Evolutionary conservation across 495 filamentous ascomycete species (phyloP).

Genomic region (Hypomontagnella submonticulosa): DNA sequence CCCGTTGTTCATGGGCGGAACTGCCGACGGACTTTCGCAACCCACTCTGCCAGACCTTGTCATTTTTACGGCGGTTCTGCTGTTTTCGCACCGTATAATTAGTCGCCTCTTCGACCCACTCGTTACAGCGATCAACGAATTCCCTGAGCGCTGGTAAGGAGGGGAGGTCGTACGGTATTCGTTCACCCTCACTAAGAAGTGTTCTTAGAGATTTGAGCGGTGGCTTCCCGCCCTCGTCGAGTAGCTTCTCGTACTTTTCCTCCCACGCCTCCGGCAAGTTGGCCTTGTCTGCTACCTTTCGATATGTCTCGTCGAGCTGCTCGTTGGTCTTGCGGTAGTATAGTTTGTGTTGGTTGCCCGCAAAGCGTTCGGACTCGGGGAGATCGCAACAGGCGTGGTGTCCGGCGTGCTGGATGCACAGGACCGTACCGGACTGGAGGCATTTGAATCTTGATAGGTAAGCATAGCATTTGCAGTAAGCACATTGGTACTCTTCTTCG

Average conservation of each 20-base stretch:
- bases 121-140: conserved; percentile 95
- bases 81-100: conserved; percentile 98
- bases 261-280: conserved; percentile 88
- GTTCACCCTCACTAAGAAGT: conserved; percentile 93
- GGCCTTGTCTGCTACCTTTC: conserved; percentile 87
- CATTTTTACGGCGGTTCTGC: conserved; percentile 97
- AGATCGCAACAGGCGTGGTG: conserved; percentile 80
- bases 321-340: conserved; percentile 81
- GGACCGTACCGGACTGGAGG: conserved; percentile 75
- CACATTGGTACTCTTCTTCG: conserved; percentile 91
- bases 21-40: conserved; percentile 73
- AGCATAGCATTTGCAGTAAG: conserved; percentile 89
- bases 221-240: conserved; percentile 85
- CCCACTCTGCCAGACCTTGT: conserved; percentile 84
- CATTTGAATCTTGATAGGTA: conserved; percentile 94
- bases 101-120: conserved; percentile 97
- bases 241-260: conserved; percentile 84
- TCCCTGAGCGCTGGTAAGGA: conserved; percentile 83
- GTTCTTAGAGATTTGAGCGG: conserved; percentile 85
- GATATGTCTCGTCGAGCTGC: conserved; percentile 69
- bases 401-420: conserved; percentile 84
- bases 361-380: conserved; percentile 66
- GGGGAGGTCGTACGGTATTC: conserved; percentile 91
- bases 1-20: conserved; percentile 78
- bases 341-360: conserved; percentile 72